Evolutionary conservation across 163 green algal species (phyloP).

Genomic region (Scenedesmus sp.): DNA sequence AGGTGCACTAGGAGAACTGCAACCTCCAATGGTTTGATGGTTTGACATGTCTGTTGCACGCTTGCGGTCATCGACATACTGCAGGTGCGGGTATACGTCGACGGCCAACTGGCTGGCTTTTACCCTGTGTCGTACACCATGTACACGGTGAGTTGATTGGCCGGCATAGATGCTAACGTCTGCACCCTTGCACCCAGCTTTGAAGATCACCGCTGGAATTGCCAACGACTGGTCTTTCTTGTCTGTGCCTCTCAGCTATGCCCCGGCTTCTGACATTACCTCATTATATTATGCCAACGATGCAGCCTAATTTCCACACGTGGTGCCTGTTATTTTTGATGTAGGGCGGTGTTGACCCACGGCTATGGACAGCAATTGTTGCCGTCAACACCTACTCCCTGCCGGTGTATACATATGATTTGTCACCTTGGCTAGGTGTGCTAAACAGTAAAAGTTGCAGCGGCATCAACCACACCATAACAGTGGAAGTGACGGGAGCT

Average conservation of each 20-base stretch:
- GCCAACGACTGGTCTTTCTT: too few relatives aligned
- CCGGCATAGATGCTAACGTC: too few relatives aligned
- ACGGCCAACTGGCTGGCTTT: constrained; percentile 39
- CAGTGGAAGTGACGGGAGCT: background rate
- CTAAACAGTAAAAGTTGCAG: background rate
- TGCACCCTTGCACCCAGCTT: too few relatives aligned
- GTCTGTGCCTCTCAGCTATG: too few relatives aligned
- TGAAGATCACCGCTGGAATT: too few relatives aligned
- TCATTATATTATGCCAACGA: too few relatives aligned
- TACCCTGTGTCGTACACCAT: constrained; percentile 45
- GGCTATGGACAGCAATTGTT: constrained; percentile 43
- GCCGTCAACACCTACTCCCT: background rate
- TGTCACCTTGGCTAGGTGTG: background rate
- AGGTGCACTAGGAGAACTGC: too few relatives aligned
- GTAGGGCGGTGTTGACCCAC: constrained; percentile 46
- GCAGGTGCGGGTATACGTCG: constrained; percentile 37
- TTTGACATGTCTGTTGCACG: background rate
- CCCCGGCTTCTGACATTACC: too few relatives aligned
- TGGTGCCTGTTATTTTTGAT: too few relatives aligned
- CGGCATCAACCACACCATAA: background rate
- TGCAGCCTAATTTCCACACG: too few relatives aligned
- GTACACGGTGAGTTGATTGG: constrained; percentile 35
- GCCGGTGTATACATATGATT: constrained; percentile 24
- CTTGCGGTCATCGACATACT: background rate
- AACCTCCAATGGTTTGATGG: too few relatives aligned